Evolutionary conservation across 371 early-diverging fungal genomes (phyloP), one percentile per base, ranked within the genome.

Genomic region (Blakeslea trispora): DNA sequence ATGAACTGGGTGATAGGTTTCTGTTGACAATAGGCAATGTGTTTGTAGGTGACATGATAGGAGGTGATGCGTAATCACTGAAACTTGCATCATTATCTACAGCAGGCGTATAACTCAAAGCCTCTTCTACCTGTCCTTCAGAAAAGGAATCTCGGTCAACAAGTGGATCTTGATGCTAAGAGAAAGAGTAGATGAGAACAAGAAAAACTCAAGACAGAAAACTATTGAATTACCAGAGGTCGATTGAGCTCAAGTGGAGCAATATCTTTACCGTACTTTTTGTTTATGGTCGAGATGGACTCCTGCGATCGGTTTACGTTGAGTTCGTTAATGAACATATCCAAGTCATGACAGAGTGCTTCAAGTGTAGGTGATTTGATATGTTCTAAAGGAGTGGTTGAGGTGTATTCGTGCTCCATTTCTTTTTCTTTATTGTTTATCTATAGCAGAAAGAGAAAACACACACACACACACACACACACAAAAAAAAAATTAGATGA

Each of bases 291-390:
- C n/a, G 24, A 18, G 11, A 24, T 28, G 19, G 18, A 14, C 7
- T 32, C n/a, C 14, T 15, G 45, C 2, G 17, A 37, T 37, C 37
- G 8, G 22, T 31, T 44, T 7, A 45, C 42, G 41, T 44, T 57
- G 10, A 73, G 39, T 53, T 73, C 73, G 31, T 62, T 61, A 35
- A 73, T 73, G 48, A 69, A 73, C 39, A 57, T 61, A 45, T 73
- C 73, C 24, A 73, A 49, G 55, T 70, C 70, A 45, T 73, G 64
- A 44, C 43, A 73, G 10, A 73, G 53, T 10, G 70, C 67, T 50
- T 73, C 70, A n/a, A 73, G 45, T 31, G 64, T 59, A 32, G 73
- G 68, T 21, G 70, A 64, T 14, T 22, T 22, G 5, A 66, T 23
- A 35, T 52, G 23, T 14, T 43, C 31, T n/a, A 44, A 28, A 40